Evolutionary conservation across 345 rosid genomes (phyloP).

Genomic region (Eucalyptus erythrocorys): DNA sequence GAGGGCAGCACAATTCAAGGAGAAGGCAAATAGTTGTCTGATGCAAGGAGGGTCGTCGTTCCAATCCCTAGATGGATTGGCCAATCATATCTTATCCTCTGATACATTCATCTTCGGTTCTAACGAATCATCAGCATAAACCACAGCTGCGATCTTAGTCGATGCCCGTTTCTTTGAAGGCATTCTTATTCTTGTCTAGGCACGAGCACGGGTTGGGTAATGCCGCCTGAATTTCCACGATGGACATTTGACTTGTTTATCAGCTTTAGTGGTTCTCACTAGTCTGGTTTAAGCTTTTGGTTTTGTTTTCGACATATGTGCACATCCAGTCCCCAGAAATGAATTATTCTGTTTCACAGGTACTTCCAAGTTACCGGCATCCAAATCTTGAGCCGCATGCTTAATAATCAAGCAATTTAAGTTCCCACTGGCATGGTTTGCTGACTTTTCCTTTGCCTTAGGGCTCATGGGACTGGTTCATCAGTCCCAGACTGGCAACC

Average conservation of each 20-base stretch:
- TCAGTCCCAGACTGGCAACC: background rate
- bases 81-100: too few relatives aligned
- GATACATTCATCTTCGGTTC: background rate
- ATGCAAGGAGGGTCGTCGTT: constrained; percentile 25
- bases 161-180: background rate
- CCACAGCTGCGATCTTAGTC: background rate
- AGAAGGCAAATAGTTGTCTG: constrained; percentile 13
- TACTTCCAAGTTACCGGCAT: background rate
- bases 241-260: background rate
- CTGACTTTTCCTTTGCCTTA: background rate
- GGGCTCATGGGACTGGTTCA: background rate
- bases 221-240: background rate
- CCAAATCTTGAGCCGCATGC: background rate
- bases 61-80: constrained; percentile 8
- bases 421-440: background rate
- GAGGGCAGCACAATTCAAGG: constrained; percentile 14
- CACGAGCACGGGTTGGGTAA: background rate
- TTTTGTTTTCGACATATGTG: background rate
- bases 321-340: background rate
- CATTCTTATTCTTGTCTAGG: background rate
- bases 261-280: background rate
- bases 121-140: background rate
- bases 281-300: background rate
- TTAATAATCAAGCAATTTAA: background rate
- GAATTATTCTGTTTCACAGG: background rate